A percentile compares a stretch with the other conserved stretches of the same genome.
These are phyloP conservation scores for Cyamopsis tetragonoloba DNA, from an alignment of 306 rosid species.

Conservation along the genomic window DNA sequence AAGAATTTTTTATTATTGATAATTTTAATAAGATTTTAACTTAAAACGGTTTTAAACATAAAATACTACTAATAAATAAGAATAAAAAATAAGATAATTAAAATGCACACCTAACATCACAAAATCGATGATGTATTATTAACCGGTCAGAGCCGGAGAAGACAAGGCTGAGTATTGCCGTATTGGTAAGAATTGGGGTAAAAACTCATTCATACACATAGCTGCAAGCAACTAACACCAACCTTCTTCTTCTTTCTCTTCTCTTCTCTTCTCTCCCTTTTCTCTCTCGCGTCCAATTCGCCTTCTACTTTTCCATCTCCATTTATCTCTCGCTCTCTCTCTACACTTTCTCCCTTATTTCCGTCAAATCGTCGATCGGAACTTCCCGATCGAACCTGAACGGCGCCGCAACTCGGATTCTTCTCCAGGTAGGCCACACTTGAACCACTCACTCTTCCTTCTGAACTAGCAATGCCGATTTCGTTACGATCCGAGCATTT, in stretches of 20 bases:
- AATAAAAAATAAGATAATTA: too few relatives aligned
- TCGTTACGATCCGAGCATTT: conserved; percentile 24
- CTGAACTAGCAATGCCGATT: conserved; percentile 10
- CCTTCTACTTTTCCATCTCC: conserved; percentile 21
- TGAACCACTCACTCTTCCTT: neutral
- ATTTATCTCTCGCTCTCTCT: conserved; percentile 20
- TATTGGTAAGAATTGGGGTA: neutral
- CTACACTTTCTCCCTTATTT: conserved; percentile 6
- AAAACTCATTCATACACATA: neutral
- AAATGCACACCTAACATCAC: neutral
- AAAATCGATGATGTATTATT: too few relatives aligned
- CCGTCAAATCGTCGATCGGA: conserved; percentile 25
- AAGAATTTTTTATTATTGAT: too few relatives aligned
- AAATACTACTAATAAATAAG: too few relatives aligned
- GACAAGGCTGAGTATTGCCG: neutral
- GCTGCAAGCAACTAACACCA: conserved; percentile 13
- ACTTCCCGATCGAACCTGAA: conserved; percentile 16
- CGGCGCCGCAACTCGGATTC: conserved; percentile 8
- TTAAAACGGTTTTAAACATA: too few relatives aligned
- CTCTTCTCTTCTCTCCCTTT: conserved; percentile 9
- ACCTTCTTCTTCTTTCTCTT: neutral
- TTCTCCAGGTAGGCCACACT: conserved; percentile 23
- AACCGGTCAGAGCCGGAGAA: conserved; percentile 5
- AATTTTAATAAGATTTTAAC: too few relatives aligned
- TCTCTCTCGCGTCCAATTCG: conserved; percentile 54